Evolutionary conservation across 129 eudicot species (phyloP).

Genomic region (Helianthus annuus): HanXRQr2.0-SUNRISE NC_035449.2:78270181-78270680

Average conservation of each 20-base stretch:
- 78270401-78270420: background rate
- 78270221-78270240: too few species aligned
- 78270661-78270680: background rate
- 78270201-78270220: too few species aligned
- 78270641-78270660: background rate
- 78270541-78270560: slow-evolving; percentile 7
- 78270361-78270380: too few species aligned
- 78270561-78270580: background rate
- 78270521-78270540: slow-evolving; percentile 1
- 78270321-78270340: too few species aligned
- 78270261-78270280: too few species aligned
- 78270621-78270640: background rate
- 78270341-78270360: too few species aligned
- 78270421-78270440: background rate
- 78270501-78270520: background rate
- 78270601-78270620: slow-evolving; percentile 13
- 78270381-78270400: background rate
- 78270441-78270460: background rate
- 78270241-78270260: too few species aligned
- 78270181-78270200: too few species aligned
- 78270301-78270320: too few species aligned
- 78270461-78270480: background rate
- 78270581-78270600: slow-evolving; percentile 32
- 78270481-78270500: background rate
- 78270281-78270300: too few species aligned